A percentile compares a stretch with the other conserved stretches of the same genome.
Conservation (phyloP, 495 filamentous ascomycete genomes). For the Penicillium riverlandense region DNA sequence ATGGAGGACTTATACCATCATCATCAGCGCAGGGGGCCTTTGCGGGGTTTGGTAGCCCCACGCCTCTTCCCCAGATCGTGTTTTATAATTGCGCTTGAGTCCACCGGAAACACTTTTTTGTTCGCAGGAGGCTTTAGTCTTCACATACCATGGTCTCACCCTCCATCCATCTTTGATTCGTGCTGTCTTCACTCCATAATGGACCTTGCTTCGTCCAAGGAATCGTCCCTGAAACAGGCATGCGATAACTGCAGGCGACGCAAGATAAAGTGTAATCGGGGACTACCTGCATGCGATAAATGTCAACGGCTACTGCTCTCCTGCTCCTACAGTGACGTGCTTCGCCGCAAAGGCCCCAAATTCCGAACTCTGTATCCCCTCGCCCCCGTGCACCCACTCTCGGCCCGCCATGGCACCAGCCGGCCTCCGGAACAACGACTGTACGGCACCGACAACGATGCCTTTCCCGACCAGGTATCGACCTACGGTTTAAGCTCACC, state of each 20-base stretch:
- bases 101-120: too few species aligned
- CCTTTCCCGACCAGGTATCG: constrained; percentile 4
- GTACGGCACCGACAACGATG: not conserved
- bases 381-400: constrained; percentile 33
- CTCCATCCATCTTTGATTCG: not conserved
- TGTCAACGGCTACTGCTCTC: constrained; percentile 38
- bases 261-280: constrained; percentile 40
- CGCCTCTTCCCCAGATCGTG: too few species aligned
- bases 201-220: constrained; percentile 18
- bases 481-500: constrained; percentile 21
- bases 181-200: constrained; percentile 1
- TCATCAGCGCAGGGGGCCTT: too few species aligned
- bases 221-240: constrained; percentile 29
- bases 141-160: constrained; percentile 3
- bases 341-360: constrained; percentile 39
- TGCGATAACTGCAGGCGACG: constrained; percentile 41
- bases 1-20: too few species aligned
- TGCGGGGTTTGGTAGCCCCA: too few species aligned
- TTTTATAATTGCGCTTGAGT: not conserved
- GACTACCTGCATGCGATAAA: constrained; percentile 35
- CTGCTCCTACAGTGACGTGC: constrained; percentile 38
- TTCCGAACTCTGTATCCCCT: constrained; percentile 39
- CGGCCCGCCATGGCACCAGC: constrained; percentile 5
- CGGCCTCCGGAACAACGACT: too few species aligned
- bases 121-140: not conserved